phyloP scores from a whole-genome alignment of 1,284 basidiomycete species.

The Anthracocystis panici-leucophaei region DNA sequence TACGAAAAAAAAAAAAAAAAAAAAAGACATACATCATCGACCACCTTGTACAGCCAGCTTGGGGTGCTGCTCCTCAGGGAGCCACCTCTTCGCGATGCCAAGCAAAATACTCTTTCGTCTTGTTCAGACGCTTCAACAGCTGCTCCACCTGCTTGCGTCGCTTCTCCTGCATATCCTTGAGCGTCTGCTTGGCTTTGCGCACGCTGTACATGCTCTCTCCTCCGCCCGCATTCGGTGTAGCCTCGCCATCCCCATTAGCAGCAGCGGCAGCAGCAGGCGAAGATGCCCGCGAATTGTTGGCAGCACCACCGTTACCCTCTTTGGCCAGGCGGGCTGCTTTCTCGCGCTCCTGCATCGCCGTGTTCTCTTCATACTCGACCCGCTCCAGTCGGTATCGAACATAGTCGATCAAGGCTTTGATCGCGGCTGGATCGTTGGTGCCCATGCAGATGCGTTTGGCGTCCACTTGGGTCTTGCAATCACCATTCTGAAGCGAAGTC shows the following conservation, averaged over 20 bases:
- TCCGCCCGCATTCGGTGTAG: background rate
- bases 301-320: conserved; percentile 2
- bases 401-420: conserved; percentile 38
- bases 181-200: conserved; percentile 46
- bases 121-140: conserved; percentile 37
- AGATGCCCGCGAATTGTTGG: background rate
- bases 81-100: conserved; percentile 51
- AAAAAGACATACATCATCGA: background rate
- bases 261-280: background rate
- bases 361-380: conserved; percentile 48
- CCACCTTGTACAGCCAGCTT: background rate
- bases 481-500: conserved; percentile 6
- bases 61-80: conserved; percentile 3
- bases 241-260: background rate
- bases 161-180: conserved; percentile 49
- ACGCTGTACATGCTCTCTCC: conserved; percentile 40
- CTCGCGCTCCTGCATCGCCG: conserved; percentile 40
- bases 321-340: conserved; percentile 15
- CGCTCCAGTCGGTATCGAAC: conserved; percentile 33
- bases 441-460: conserved; percentile 45
- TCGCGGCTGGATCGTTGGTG: conserved; percentile 38
- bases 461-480: background rate
- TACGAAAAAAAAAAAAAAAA: background rate
- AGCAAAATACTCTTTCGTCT: conserved; percentile 52
- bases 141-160: conserved; percentile 35